Evolutionary conservation across 192 early-diverging fungal species (phyloP).

Genomic region (Ambispora gerdemannii): DNA sequence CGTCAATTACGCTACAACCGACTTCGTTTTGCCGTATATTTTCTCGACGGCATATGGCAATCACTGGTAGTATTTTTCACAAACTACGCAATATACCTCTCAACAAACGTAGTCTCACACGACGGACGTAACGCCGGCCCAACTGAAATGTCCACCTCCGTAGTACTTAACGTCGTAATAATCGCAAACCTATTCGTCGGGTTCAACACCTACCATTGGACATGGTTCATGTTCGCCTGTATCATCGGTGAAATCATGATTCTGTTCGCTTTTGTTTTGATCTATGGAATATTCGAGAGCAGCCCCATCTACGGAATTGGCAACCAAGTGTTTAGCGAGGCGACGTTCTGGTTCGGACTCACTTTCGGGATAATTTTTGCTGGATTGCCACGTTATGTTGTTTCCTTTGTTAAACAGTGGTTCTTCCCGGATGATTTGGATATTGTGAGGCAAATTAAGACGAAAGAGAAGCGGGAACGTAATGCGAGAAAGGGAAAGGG

Average conservation of each 20-base stretch:
- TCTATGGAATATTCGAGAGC: conserved; percentile 57
- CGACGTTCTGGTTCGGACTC: conserved; percentile 74
- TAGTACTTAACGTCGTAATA: conserved; percentile 75
- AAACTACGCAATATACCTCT: conserved; percentile 57
- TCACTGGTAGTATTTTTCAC: conserved; percentile 84
- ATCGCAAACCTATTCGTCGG: conserved; percentile 77
- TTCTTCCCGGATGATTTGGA: conserved; percentile 65
- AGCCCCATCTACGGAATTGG: conserved; percentile 71
- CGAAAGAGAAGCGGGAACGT: conserved; percentile 37
- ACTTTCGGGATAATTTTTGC: conserved; percentile 66
- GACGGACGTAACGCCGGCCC: conserved; percentile 38
- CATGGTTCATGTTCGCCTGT: conserved; percentile 65
- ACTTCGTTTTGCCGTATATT: conserved; percentile 81
- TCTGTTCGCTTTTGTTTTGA: conserved; percentile 63
- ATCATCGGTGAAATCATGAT: conserved; percentile 65
- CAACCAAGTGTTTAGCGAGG: conserved; percentile 56
- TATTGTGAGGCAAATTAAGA: conserved; percentile 56
- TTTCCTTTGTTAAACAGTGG: conserved; percentile 65
- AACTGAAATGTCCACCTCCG: conserved; percentile 73
- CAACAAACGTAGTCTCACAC: conserved; percentile 28
- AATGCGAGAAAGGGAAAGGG: background rate
- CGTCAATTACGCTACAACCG: conserved; percentile 77
- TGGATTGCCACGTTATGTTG: conserved; percentile 65
- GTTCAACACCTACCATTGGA: conserved; percentile 84
- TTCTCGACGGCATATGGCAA: conserved; percentile 90